Conservation (phyloP, 495 filamentous ascomycete genomes). For the Penicillium turbatum region DNA sequence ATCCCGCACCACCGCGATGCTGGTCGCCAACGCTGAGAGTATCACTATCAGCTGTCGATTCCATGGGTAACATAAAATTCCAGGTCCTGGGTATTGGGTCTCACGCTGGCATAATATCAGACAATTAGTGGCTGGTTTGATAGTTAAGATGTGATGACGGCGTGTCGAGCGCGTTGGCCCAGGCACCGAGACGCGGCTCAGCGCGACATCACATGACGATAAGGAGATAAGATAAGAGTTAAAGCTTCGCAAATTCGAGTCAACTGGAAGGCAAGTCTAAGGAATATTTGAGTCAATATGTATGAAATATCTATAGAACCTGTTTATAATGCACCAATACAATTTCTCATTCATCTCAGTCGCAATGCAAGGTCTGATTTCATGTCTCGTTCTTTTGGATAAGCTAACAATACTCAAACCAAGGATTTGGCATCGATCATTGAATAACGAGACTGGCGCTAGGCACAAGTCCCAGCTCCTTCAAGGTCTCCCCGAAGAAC, state of each 20-base stretch:
- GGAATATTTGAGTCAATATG: too few species aligned
- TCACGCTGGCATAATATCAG: conserved; percentile 44
- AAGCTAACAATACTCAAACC: conserved; percentile 3
- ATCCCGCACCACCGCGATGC: conserved; percentile 48
- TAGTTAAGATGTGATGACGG: conserved; percentile 18
- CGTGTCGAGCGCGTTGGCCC: conserved; percentile 20
- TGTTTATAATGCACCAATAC: neutral
- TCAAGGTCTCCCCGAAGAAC: conserved; percentile 86
- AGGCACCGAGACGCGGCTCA: conserved; percentile 23
- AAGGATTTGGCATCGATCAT: conserved; percentile 17
- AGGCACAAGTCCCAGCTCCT: conserved; percentile 85
- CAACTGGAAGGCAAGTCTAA: too few species aligned
- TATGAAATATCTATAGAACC: too few species aligned
- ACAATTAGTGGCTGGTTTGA: conserved; percentile 9
- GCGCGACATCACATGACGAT: conserved; percentile 44
- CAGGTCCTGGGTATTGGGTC: conserved; percentile 2
- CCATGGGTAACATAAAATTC: neutral
- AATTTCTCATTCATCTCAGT: neutral
- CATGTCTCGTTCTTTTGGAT: conserved; percentile 11
- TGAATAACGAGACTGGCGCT: conserved; percentile 81
- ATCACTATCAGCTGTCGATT: conserved; percentile 26
- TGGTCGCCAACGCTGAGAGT: conserved; percentile 71
- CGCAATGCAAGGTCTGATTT: neutral
- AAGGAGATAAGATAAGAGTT: conserved; percentile 12
- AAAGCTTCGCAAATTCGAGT: too few species aligned